phyloP scores from a whole-genome alignment of 2,329 filamentous ascomycete genomes.

The Apiospora pterosperma region DNA sequence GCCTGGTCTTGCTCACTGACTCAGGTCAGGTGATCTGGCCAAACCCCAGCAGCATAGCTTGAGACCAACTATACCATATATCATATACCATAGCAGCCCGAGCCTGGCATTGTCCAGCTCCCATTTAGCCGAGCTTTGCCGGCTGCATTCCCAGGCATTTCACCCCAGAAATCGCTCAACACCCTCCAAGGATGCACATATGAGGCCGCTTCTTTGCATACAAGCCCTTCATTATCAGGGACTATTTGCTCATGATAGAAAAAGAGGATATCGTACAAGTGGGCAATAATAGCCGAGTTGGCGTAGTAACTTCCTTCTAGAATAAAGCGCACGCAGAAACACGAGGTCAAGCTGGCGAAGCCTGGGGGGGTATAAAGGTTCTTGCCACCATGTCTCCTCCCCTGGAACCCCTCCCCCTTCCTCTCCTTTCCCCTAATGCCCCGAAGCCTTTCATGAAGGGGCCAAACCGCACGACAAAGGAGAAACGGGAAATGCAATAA shows the following conservation, averaged over 20 bases:
- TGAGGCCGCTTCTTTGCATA: neutral
- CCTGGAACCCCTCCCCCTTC: neutral
- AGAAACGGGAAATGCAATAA: neutral
- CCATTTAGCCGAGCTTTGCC: too few relatives aligned
- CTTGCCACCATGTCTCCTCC: neutral
- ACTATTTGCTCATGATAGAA: neutral
- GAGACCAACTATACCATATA: too few relatives aligned
- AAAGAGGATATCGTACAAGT: neutral
- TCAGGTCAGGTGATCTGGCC: too few relatives aligned
- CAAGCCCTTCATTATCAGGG: neutral
- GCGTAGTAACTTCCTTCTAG: neutral
- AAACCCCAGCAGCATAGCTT: too few relatives aligned
- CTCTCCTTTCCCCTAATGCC: neutral
- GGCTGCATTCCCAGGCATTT: too few relatives aligned
- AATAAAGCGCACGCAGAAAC: neutral
- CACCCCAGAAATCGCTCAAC: too few relatives aligned
- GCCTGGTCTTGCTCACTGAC: too few relatives aligned
- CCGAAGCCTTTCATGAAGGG: neutral
- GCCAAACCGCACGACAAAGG: neutral
- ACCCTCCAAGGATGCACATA: too few relatives aligned
- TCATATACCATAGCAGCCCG: too few relatives aligned
- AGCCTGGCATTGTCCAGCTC: too few relatives aligned
- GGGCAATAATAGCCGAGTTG: neutral
- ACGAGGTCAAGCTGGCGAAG: constrained; percentile 8
- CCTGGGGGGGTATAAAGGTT: constrained; percentile 7